phyloP scores from a whole-genome alignment of 2,329 filamentous ascomycete species.

The Trichothecium sympodiale region DNA sequence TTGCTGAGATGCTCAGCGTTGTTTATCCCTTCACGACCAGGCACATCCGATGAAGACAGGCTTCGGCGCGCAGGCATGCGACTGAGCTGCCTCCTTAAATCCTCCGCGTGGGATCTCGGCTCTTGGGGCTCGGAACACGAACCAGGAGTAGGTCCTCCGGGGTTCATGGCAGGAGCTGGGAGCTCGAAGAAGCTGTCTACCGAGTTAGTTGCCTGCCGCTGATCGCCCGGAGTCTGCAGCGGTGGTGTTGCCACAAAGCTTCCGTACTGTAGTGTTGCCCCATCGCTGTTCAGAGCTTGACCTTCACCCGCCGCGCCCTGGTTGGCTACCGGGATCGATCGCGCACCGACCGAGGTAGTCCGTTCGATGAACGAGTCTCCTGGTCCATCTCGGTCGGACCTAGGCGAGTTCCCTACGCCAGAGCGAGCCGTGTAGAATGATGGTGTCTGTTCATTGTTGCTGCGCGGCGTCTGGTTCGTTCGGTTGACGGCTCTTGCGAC shows the following conservation, averaged over 20 bases:
- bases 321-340: slow-evolving; percentile 9
- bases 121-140: too few species aligned
- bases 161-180: slow-evolving; percentile 12
- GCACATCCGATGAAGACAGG: background rate
- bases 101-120: slow-evolving; percentile 4
- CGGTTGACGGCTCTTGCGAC: slow-evolving; percentile 61
- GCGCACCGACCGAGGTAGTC: slow-evolving; percentile 1
- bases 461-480: slow-evolving; percentile 39
- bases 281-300: slow-evolving; percentile 27
- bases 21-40: too few species aligned
- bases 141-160: slow-evolving; percentile 2
- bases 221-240: slow-evolving; percentile 9
- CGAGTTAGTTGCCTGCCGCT: too few species aligned
- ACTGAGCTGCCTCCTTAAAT: slow-evolving; percentile 11
- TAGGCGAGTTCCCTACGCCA: slow-evolving; percentile 2
- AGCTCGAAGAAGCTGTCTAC: too few species aligned
- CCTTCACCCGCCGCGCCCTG: slow-evolving; percentile 17
- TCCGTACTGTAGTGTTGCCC: slow-evolving; percentile 35
- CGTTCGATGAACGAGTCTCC: slow-evolving; percentile 2
- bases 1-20: too few species aligned
- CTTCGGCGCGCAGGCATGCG: background rate
- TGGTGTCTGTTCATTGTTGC: slow-evolving; percentile 10
- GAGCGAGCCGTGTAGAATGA: slow-evolving; percentile 14
- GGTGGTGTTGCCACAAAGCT: slow-evolving; percentile 37
- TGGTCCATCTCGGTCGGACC: slow-evolving; percentile 4